Evolutionary conservation across 129 eudicot species (phyloP).

Genomic region (Lactuca saligna): DNA sequence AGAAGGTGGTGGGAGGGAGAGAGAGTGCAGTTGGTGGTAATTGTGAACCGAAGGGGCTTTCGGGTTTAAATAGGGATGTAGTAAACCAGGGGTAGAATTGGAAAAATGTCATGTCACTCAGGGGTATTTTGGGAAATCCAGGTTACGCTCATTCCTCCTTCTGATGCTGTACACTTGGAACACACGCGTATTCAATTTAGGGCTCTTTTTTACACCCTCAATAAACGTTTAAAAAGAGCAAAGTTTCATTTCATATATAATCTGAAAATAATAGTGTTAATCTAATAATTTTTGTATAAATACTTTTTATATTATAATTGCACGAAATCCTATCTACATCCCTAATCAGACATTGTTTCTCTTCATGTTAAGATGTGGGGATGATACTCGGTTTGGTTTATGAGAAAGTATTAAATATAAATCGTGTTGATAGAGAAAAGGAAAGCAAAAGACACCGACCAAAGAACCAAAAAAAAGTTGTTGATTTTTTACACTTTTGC

Average conservation of each 20-base stretch:
- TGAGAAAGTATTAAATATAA: too few species aligned
- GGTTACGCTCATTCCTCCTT: not conserved
- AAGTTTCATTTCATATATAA: too few species aligned
- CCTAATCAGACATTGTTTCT: not conserved
- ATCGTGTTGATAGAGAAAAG: not conserved
- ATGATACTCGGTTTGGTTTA: too few species aligned
- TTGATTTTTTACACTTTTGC: not conserved
- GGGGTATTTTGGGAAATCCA: slow-evolving; percentile 21
- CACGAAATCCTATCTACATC: not conserved
- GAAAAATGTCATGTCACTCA: not conserved
- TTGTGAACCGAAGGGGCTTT: slow-evolving; percentile 25
- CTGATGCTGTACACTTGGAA: slow-evolving; percentile 16
- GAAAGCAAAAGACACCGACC: not conserved
- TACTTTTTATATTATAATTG: too few species aligned
- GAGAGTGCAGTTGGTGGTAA: slow-evolving; percentile 20
- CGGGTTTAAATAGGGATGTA: slow-evolving; percentile 29
- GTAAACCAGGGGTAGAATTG: slow-evolving; percentile 8
- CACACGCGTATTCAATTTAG: slow-evolving; percentile 25
- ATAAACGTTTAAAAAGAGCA: not conserved
- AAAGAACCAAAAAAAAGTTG: not conserved
- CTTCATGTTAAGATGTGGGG: not conserved
- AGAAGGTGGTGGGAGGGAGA: slow-evolving; percentile 16
- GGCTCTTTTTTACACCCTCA: not conserved
- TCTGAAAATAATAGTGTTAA: too few species aligned
- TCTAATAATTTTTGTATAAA: too few species aligned